Evolutionary conservation across 1,284 basidiomycete genomes (phyloP).

Genomic region (Apiotrichum porosum): DNA sequence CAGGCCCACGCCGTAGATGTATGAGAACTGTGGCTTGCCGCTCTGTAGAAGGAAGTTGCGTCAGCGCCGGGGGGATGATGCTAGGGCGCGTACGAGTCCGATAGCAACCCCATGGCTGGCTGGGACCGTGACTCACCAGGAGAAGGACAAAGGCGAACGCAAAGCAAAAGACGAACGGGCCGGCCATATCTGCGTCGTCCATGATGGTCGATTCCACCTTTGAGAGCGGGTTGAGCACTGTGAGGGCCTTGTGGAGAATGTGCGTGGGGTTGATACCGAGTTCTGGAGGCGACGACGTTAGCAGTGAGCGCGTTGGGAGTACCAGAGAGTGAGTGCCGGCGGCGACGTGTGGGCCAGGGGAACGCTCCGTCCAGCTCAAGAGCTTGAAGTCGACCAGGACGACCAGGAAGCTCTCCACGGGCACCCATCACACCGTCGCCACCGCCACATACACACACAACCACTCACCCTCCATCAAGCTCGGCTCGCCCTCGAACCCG

Average conservation of each 20-base stretch:
- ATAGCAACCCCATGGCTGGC: too few relatives aligned
- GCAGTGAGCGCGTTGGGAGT: too few relatives aligned
- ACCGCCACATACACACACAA: not conserved
- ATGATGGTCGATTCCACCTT: constrained; percentile 90
- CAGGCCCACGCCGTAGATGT: constrained; percentile 96
- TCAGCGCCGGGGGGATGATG: too few relatives aligned
- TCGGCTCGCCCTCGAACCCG: constrained; percentile 90
- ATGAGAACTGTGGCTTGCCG: constrained; percentile 97
- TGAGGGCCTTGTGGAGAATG: constrained; percentile 87
- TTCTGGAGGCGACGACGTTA: too few relatives aligned
- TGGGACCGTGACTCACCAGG: constrained; percentile 63
- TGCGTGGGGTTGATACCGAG: constrained; percentile 97
- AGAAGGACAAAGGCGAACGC: constrained; percentile 88
- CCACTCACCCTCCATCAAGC: constrained; percentile 75
- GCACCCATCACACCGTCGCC: too few relatives aligned
- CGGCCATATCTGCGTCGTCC: constrained; percentile 98
- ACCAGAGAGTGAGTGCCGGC: too few relatives aligned
- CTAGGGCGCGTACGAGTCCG: not conserved
- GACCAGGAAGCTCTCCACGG: too few relatives aligned
- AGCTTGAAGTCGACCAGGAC: too few relatives aligned
- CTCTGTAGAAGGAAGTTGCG: too few relatives aligned
- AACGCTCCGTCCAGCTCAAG: too few relatives aligned
- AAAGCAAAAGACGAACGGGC: constrained; percentile 87
- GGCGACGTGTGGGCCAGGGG: too few relatives aligned
- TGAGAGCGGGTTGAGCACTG: constrained; percentile 88